These are phyloP conservation scores for Viola odorata DNA, from an alignment of 345 rosid species.

Conservation along the genomic window DNA sequence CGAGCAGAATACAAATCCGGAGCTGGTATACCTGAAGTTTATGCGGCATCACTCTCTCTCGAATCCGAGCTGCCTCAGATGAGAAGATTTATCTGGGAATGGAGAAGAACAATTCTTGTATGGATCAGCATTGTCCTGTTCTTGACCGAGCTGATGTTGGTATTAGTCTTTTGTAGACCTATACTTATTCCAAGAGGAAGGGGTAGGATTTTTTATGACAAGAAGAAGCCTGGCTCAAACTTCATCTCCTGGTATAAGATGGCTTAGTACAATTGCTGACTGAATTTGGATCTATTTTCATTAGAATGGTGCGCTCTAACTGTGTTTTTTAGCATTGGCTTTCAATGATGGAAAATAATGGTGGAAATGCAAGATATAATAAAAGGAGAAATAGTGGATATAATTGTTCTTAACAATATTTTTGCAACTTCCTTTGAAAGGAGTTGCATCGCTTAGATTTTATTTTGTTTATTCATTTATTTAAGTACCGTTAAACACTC, in stretches of 20 bases:
- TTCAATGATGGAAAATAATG: no score
- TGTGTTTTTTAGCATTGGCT: no score
- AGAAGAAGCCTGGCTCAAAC: not conserved
- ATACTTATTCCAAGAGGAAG: constrained; percentile 1
- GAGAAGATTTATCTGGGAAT: constrained; percentile 1
- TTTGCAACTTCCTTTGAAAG: no score
- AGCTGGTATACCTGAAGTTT: constrained; percentile 34
- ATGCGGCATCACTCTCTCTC: constrained; percentile 25
- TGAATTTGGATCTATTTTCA: not conserved
- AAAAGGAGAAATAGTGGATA: no score
- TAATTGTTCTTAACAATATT: no score
- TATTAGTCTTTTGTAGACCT: not conserved
- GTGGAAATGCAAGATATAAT: no score
- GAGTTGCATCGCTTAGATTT: no score
- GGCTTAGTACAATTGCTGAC: no score
- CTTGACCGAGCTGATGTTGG: not conserved
- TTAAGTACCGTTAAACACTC: no score
- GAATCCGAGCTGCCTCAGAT: constrained; percentile 15
- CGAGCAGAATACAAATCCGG: constrained; percentile 29
- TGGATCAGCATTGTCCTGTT: constrained; percentile 11
- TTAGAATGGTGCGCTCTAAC: no score
- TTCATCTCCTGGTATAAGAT: not conserved
- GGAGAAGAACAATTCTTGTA: constrained; percentile 13
- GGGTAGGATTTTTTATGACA: not conserved
- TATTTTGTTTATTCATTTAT: no score